Base-by-base conservation (phyloP, 2,329 filamentous ascomycete species). In the Claviceps paspali region DNA sequence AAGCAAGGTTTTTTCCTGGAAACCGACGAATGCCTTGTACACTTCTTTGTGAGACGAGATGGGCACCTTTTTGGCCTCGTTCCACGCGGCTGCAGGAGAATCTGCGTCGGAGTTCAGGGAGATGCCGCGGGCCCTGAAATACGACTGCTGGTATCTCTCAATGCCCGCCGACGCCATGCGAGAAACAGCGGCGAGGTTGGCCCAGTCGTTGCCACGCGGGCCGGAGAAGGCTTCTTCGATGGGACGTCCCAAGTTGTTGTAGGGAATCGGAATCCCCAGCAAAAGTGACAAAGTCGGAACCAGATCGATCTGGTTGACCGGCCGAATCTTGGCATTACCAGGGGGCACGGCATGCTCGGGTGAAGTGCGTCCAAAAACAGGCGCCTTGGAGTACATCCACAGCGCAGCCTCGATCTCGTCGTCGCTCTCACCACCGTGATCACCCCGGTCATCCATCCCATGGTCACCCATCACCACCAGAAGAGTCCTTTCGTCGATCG, bases 391-490 rank as follows among this genome's bases (percentile, higher is more conserved):
- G 56, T 96, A 98, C 86, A 98, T 93, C 88, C 91, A 98, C 33
- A 98, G 59, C 2, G 91, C 86, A 39, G 91, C 86, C 57, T 98
- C 78, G 6, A 98, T 75, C 56, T 98, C 91, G 45, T 96, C 86
- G 47, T 95, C 84, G 23, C 88, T 95, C 63, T 98, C 91, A 38
- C 91, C 91, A n/a, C 91, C 91, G 52, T 98, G 91, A 47, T 98
- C 91, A 14, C 91, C 91, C 62, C 98, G 96, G 42, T 73, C 67
- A 56, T 98, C 91, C 91, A 98, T 98, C 9, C 91, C 91, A 53
- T 98, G 91, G 54, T 98, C 91, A n/a, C 91, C 91, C 85, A 98
- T 93, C 11, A 98, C 82, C 15, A 98, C 76, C 26, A 98, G 64
- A 17, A 98, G 64, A 0, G 91, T 98, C 38, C 84, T 65, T 37